Base-by-base conservation (phyloP, 2,329 filamentous ascomycete genomes). In the Xylaria hypoxylon region DNA sequence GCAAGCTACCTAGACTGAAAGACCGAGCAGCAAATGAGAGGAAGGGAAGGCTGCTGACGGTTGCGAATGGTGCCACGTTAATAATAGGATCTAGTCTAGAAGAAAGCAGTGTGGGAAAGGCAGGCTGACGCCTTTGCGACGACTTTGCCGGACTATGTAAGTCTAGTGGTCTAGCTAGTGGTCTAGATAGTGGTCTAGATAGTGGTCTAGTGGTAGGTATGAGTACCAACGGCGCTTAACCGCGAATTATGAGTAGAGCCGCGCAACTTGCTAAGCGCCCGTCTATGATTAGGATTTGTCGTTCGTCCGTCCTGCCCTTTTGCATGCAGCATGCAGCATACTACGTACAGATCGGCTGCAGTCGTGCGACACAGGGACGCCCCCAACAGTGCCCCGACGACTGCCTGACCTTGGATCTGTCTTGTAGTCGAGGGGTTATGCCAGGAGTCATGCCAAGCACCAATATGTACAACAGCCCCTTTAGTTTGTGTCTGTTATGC, bases 241-340 rank as follows among this genome's bases (percentile, higher is more conserved):
- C 42, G 38, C 67, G 61, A 69, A 67, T 69, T 58, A n/a, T n/a
- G n/a, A n/a, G n/a, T n/a, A 67, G 67, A 48, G 42, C 26, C 22
- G 17, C 22, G 17, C 24, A 28, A 22, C 1, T 2, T 62, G 53
- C 40, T 69, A 69, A 65, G 67, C 67, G 67, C 67, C 60, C 62
- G 60, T 57, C 55, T 60, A 62, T 63, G 56, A 57, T 61, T 62
- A 62, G 44, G 10, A 15, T 35, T 42, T 35, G 59, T 56, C 48
- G 24, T 51, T 52, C n/a, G 44, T 26, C 58, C 33, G n/a, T 38
- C 42, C n/a, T 28, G 28, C 33, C 11, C 11, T 55, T 40, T 64
- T 44, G 59, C 63, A 53, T 68, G 66, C 64, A 59, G 52, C 62
- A 35, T 65, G 65, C 62, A n/a, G 59, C 63, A 53, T 68, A 63